Base-by-base conservation (phyloP, 2,329 filamentous ascomycete genomes). In the Epichloe uncinata region DNA sequence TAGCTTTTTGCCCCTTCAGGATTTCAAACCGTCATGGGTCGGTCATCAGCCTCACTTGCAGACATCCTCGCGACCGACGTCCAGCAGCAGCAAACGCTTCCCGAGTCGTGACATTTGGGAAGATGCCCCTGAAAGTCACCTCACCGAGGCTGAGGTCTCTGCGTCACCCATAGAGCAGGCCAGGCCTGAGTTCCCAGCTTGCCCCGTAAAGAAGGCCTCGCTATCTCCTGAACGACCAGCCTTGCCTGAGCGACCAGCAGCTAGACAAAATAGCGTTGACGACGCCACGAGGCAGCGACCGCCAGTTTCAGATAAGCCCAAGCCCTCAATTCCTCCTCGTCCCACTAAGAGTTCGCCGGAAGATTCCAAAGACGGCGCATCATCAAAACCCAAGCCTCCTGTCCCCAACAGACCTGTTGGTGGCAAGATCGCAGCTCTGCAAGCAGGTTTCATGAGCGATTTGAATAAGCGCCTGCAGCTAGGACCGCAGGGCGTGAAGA, bases 61-160 rank as follows among this genome's bases (percentile, higher is more conserved):
- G 47, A 18, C 30, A 7, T 67, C 74, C 44, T 73, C 78, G 41
- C 68, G 83, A 20, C 42, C 49, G 35, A 8, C 45, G 7, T 78
- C 83, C 5, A 72, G 71, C 15, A 62, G 77, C 57, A 73, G 80
- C 51, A 81, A 83, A 47, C 81, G 88, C 12, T 97, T 97, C 64
- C 91, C 91, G 0, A 95, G 90, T 63, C 81, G 82, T 49, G 91
- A 97, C 66, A 81, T 96, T 41, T 96, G 91, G 91, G 91, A 97
- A 69, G 91, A 97, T 64, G 82, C 79, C 0, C 91, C 91, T 1
- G 88, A 95, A 58, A 91, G 87, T 60, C 77, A 86, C 51, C 77
- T 85, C 55, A 54, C 76, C 18, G 81, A 89, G 60, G 85, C 90
- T 0, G 90, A 84, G 0, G 82, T 94, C 61, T 66, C 56, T 55